These are phyloP conservation scores for Lasiodiplodia gonubiensis DNA, from an alignment of 2,329 filamentous ascomycete genomes.

Conservation along the genomic window DNA sequence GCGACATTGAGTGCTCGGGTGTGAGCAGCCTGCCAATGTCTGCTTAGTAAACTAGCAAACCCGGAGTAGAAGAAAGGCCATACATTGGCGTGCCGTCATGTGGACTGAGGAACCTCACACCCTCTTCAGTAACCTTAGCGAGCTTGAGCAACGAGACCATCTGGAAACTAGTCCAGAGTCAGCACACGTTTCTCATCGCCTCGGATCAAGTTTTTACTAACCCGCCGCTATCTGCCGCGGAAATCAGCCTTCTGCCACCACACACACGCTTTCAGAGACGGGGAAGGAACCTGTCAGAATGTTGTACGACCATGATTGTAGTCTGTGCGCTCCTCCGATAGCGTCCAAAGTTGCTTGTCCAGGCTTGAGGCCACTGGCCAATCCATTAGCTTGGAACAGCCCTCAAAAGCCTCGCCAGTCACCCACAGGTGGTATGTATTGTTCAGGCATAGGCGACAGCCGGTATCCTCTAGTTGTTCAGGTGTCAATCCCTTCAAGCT, in stretches of 20 bases:
- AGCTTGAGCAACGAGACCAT: slow-evolving; percentile 97
- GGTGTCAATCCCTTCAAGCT: slow-evolving; percentile 94
- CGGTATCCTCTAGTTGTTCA: slow-evolving; percentile 85
- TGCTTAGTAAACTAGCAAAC: background rate
- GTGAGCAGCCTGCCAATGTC: slow-evolving; percentile 71
- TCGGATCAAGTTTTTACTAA: slow-evolving; percentile 39
- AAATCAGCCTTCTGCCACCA: slow-evolving; percentile 35
- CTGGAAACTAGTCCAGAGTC: slow-evolving; percentile 73
- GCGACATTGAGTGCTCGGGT: slow-evolving; percentile 92
- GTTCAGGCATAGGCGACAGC: slow-evolving; percentile 90
- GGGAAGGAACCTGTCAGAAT: slow-evolving; percentile 71
- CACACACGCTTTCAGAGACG: background rate
- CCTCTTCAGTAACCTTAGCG: slow-evolving; percentile 92
- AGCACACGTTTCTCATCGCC: slow-evolving; percentile 34
- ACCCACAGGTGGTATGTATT: slow-evolving; percentile 88
- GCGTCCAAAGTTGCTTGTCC: slow-evolving; percentile 87
- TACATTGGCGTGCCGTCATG: slow-evolving; percentile 93
- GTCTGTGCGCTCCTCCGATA: slow-evolving; percentile 88
- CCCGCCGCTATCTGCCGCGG: slow-evolving; percentile 52
- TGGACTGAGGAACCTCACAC: slow-evolving; percentile 92
- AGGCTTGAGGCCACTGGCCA: slow-evolving; percentile 77
- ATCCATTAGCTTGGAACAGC: background rate
- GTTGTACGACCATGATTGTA: slow-evolving; percentile 96
- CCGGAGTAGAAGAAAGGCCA: slow-evolving; percentile 29
- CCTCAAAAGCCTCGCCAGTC: background rate